These are phyloP conservation scores for Adansonia grandidieri DNA, from an alignment of 441 rosid species.

Conservation along the genomic window DNA sequence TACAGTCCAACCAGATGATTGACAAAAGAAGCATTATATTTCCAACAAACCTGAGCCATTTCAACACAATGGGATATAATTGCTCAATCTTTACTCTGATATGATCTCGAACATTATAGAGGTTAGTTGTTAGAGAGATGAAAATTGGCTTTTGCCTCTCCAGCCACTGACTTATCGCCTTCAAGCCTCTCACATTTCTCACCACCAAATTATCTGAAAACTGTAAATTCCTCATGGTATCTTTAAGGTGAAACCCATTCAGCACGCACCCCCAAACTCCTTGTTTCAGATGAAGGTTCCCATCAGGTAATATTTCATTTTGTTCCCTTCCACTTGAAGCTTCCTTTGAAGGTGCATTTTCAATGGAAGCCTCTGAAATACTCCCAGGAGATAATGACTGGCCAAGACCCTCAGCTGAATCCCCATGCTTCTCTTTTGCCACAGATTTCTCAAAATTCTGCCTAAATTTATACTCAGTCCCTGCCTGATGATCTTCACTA, in stretches of 20 bases:
- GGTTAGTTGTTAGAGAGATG: slow-evolving; percentile 37
- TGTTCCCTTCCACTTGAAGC: slow-evolving; percentile 39
- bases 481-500: slow-evolving; percentile 21
- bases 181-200: slow-evolving; percentile 54
- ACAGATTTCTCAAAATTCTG: slow-evolving; percentile 36
- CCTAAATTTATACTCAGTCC: slow-evolving; percentile 37
- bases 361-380: slow-evolving; percentile 40
- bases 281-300: slow-evolving; percentile 40
- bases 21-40: slow-evolving; percentile 71
- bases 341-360: slow-evolving; percentile 39
- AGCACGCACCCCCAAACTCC: slow-evolving; percentile 42
- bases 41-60: slow-evolving; percentile 67
- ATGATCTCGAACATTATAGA: slow-evolving; percentile 53
- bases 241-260: slow-evolving; percentile 48
- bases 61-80: slow-evolving; percentile 63
- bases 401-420: slow-evolving; percentile 34
- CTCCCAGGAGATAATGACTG: slow-evolving; percentile 37
- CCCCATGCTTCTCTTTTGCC: slow-evolving; percentile 47
- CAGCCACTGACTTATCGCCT: slow-evolving; percentile 56
- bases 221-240: slow-evolving; percentile 47
- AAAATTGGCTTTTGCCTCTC: slow-evolving; percentile 66
- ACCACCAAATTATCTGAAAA: slow-evolving; percentile 51
- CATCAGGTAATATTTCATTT: slow-evolving; percentile 37
- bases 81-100: slow-evolving; percentile 51
- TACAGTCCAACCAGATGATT: slow-evolving; percentile 87